Base-by-base conservation (phyloP, 1,284 basidiomycete genomes). In the Malassezia dermatis region DNA sequence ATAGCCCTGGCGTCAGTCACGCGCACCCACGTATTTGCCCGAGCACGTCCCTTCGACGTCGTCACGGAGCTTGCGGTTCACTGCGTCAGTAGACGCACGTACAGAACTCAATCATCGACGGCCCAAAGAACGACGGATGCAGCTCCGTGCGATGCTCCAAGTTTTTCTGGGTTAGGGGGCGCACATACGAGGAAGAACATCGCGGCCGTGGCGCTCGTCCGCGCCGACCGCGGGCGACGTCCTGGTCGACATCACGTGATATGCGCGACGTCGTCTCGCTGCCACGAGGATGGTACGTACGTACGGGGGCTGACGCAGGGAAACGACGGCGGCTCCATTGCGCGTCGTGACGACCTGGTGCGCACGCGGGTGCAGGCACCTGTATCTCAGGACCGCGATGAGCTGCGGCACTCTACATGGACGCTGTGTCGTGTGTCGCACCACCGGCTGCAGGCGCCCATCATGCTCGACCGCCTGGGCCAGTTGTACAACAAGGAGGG, bases 11-110 rank as follows among this genome's bases (percentile, higher is more conserved):
- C 50, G 31, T 27, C 31, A 31, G 31, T 17, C 19, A 13, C 23
- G 17, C 10, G 23, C 24, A 42, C 46, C 39, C 59, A 90, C 91
- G 64, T 91, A 88, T 69, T 87, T 84, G 49, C 93, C 93, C 35
- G 87, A 89, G 73, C 93, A 96, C 47, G 91, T 95, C 32, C 93
- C 93, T 76, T 98, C 93, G 56, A 96, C 91, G 75, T 96, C 91
- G 19, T 88, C 84, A 73, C 91, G 89, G 23, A 98, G 81, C 76
- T 95, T 94, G 53, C 85, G 85, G 73, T 89, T 84, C 56, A 98
- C 60, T 58, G 54, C 1, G 32, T 41, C 10, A 48, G 54, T 17
- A 19, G 41, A 28, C 2, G 10, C 28, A 55, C 62, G 53, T 49
- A 61, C 60, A 82, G 77, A 89, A 94, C 63, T 88, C 86, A 57